Evolutionary conservation across 805 yeast genomes (phyloP).

Genomic region (Wickerhamiella allomyrinae): DNA sequence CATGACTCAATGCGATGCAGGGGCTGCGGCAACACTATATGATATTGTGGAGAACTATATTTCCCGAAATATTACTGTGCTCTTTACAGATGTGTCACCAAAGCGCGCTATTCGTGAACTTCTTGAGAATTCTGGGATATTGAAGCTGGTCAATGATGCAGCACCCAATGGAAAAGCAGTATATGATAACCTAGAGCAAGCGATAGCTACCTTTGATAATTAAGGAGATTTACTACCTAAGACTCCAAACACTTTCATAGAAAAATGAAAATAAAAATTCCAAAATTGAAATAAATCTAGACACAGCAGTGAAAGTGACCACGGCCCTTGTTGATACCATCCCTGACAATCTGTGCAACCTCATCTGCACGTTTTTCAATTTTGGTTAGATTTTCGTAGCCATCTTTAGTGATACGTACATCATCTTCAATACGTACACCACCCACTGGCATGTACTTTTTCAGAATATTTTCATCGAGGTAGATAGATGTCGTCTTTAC

Average conservation of each 20-base stretch:
- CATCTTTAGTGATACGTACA: slow-evolving; percentile 58
- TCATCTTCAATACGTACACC: slow-evolving; percentile 97
- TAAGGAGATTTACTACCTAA: no score
- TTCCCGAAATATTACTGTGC: slow-evolving; percentile 40
- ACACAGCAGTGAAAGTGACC: slow-evolving; percentile 47
- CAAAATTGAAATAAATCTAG: no score
- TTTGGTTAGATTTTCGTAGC: slow-evolving; percentile 67
- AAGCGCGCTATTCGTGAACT: slow-evolving; percentile 34
- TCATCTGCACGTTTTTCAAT: slow-evolving; percentile 80
- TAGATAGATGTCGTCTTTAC: slow-evolving; percentile 30
- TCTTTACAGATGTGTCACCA: slow-evolving; percentile 46
- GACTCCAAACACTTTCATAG: no score
- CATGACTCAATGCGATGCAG: slow-evolving; percentile 65
- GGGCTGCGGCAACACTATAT: slow-evolving; percentile 58
- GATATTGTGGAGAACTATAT: slow-evolving; percentile 46
- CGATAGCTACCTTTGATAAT: slow-evolving; percentile 25
- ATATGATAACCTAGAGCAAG: slow-evolving; percentile 42
- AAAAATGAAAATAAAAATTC: no score
- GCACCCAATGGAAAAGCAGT: slow-evolving; percentile 24
- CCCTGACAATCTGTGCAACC: slow-evolving; percentile 58
- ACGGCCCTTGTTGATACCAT: slow-evolving; percentile 46
- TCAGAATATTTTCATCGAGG: slow-evolving; percentile 51
- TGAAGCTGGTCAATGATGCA: slow-evolving; percentile 20
- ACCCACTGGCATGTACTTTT: slow-evolving; percentile 78
- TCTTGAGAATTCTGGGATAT: slow-evolving; percentile 43